Conservation (phyloP, 345 rosid genomes). For the Reutealis trisperma region DNA sequence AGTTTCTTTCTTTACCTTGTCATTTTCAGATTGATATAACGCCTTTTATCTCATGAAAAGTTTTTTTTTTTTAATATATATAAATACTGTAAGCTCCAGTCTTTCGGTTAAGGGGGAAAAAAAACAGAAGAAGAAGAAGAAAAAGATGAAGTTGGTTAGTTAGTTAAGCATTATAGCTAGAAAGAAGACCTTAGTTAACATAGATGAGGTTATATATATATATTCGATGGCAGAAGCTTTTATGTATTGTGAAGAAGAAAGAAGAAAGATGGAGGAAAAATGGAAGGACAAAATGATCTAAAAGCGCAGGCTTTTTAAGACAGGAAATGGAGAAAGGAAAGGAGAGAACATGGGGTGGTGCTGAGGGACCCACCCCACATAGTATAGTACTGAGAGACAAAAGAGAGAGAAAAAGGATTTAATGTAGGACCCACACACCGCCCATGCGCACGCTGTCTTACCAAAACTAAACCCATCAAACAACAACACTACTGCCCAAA, state of each 20-base stretch:
- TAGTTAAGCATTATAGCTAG: too few species aligned
- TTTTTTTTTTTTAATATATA: too few species aligned
- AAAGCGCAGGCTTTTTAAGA: conserved; percentile 31
- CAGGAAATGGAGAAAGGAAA: conserved; percentile 8
- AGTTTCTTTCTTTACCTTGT: conserved; percentile 1
- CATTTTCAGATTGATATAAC: conserved; percentile 28
- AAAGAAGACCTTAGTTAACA: too few species aligned
- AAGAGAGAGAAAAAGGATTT: conserved; percentile 16
- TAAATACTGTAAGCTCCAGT: neutral
- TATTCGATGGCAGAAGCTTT: too few species aligned
- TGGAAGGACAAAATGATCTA: conserved; percentile 30
- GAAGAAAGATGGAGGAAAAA: conserved; percentile 16
- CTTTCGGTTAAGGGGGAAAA: neutral
- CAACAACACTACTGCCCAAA: conserved; percentile 19
- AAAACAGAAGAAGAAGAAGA: too few species aligned
- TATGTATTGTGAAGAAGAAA: neutral
- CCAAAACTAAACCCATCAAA: conserved; percentile 50
- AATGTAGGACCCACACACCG: conserved; percentile 59
- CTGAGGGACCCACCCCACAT: conserved; percentile 41
- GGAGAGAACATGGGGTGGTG: conserved; percentile 26
- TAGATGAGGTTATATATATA: too few species aligned
- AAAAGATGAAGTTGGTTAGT: too few species aligned
- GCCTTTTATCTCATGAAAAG: conserved; percentile 10
- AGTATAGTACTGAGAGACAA: conserved; percentile 27
- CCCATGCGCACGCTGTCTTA: conserved; percentile 74